A percentile compares a stretch with the other conserved stretches of the same genome.
Evolutionary conservation across 768 basidiomycete species (phyloP).

Genomic region (Pleurotus salmoneostramineus): DNA sequence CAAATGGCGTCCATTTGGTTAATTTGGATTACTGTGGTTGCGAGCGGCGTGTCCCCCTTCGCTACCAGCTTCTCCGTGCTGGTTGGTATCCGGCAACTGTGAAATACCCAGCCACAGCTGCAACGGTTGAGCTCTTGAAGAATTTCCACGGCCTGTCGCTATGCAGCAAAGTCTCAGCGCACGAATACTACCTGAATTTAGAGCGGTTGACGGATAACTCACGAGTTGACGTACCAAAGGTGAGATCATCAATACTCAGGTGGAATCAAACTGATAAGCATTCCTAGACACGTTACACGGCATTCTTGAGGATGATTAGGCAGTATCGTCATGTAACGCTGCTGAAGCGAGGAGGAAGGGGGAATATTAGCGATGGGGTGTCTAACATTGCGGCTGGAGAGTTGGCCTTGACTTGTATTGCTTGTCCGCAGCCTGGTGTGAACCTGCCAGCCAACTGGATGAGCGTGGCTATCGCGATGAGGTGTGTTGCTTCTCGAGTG

Average conservation of each 20-base stretch:
- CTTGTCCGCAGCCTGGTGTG: constrained; percentile 22
- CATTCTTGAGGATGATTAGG: too few relatives aligned
- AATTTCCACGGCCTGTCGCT: constrained; percentile 19
- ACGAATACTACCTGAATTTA: constrained; percentile 11
- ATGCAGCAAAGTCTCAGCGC: constrained; percentile 21
- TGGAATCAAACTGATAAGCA: too few relatives aligned
- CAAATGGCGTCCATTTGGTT: constrained; percentile 24
- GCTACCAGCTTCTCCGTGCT: constrained; percentile 22
- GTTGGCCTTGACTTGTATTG: constrained; percentile 22
- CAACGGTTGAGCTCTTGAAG: constrained; percentile 19
- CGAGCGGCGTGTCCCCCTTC: neutral
- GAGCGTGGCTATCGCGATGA: neutral
- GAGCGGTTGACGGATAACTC: too few relatives aligned
- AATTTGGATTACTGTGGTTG: constrained; percentile 26
- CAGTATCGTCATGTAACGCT: too few relatives aligned
- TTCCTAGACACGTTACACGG: too few relatives aligned
- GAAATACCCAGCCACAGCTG: constrained; percentile 18
- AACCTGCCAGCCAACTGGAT: constrained; percentile 22
- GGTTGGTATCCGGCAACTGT: constrained; percentile 26
- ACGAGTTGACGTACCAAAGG: too few relatives aligned
- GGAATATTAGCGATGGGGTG: constrained; percentile 15
- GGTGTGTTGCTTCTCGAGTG: neutral
- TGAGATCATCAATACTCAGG: too few relatives aligned
- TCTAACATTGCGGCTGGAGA: constrained; percentile 15
- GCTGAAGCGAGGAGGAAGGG: neutral